phyloP scores from a whole-genome alignment of 1,284 basidiomycete species.

The Leucoagaricus sp. region DNA sequence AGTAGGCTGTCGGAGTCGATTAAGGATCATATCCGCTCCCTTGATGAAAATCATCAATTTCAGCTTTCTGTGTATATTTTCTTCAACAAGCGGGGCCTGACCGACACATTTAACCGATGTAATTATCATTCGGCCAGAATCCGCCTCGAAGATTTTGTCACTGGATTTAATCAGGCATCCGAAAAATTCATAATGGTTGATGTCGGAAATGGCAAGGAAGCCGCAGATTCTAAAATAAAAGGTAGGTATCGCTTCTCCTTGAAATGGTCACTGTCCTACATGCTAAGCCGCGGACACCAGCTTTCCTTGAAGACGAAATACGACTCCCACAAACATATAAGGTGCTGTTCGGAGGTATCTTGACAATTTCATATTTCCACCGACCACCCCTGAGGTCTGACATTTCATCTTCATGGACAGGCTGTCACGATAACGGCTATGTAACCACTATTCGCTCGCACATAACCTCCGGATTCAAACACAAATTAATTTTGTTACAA shows the following conservation, averaged over 20 bases:
- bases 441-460: slow-evolving; percentile 60
- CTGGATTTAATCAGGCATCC: slow-evolving; percentile 66
- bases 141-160: slow-evolving; percentile 61
- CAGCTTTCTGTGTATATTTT: slow-evolving; percentile 68
- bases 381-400: neutral
- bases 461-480: slow-evolving; percentile 61
- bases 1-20: slow-evolving; percentile 52
- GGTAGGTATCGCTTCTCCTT: slow-evolving; percentile 36
- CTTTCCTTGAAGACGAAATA: slow-evolving; percentile 60
- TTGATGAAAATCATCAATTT: slow-evolving; percentile 43
- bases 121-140: slow-evolving; percentile 40
- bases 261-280: neutral
- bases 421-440: slow-evolving; percentile 77
- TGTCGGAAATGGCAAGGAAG: slow-evolving; percentile 73
- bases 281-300: slow-evolving; percentile 30
- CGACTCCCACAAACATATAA: slow-evolving; percentile 60
- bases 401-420: slow-evolving; percentile 30
- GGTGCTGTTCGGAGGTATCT: slow-evolving; percentile 55
- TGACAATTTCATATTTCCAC: neutral
- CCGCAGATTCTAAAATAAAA: slow-evolving; percentile 72
- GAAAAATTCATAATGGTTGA: slow-evolving; percentile 70
- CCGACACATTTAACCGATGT: slow-evolving; percentile 48
- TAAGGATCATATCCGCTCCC: slow-evolving; percentile 40
- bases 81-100: slow-evolving; percentile 61
- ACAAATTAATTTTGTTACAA: slow-evolving; percentile 68